A percentile compares a stretch with the other conserved stretches of the same genome.
Evolutionary conservation across 768 basidiomycete species (phyloP).

Genomic region (Suillus placidus): DNA sequence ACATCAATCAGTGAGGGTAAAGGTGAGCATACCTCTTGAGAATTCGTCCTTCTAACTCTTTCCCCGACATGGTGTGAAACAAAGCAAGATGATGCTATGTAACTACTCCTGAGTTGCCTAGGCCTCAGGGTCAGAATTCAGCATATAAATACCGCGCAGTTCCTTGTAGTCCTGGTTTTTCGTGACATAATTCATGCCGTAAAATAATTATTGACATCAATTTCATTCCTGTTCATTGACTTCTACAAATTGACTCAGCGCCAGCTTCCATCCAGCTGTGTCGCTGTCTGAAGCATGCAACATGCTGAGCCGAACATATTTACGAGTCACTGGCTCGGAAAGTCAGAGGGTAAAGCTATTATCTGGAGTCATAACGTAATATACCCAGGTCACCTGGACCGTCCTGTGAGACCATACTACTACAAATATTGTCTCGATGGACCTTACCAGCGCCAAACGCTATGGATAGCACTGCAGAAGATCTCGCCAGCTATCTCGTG

Average conservation of each 20-base stretch:
- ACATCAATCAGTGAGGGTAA: background rate
- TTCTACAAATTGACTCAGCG: no score
- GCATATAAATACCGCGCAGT: background rate
- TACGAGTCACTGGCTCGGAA: no score
- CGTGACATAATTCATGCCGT: background rate
- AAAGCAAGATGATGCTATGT: background rate
- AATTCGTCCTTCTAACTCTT: slow-evolving; percentile 9
- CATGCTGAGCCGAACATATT: background rate
- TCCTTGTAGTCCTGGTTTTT: background rate
- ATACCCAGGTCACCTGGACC: background rate
- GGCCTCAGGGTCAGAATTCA: background rate
- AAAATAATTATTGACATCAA: background rate
- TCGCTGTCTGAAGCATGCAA: no score
- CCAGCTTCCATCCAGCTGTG: no score
- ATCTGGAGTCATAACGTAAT: background rate
- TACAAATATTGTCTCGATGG: background rate
- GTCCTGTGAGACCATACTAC: background rate
- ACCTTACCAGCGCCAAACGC: background rate
- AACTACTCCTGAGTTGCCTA: background rate
- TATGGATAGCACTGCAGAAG: slow-evolving; percentile 45
- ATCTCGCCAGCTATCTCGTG: slow-evolving; percentile 43
- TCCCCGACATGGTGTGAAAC: slow-evolving; percentile 2
- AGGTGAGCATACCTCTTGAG: slow-evolving; percentile 14
- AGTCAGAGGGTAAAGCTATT: background rate
- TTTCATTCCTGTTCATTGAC: background rate